Evolutionary conservation across 768 basidiomycete species (phyloP).

Genomic region (Xerocomus potaroensis): DNA sequence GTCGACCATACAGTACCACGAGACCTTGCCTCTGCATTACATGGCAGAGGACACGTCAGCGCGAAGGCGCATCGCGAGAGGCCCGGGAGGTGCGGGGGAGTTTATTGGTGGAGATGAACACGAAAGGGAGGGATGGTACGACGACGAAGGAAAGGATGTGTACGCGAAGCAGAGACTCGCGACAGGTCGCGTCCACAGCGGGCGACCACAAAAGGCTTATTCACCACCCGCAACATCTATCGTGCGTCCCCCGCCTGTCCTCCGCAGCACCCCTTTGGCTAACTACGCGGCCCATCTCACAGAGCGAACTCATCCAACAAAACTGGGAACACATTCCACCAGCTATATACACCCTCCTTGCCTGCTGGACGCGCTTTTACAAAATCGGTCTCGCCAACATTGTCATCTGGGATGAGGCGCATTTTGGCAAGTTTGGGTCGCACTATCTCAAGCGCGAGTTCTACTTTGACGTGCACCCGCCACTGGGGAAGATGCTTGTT

Average conservation of each 20-base stretch:
- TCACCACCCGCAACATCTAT: slow-evolving; percentile 65
- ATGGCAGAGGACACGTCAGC: slow-evolving; percentile 48
- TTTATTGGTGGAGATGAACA: slow-evolving; percentile 26
- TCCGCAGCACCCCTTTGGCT: slow-evolving; percentile 9
- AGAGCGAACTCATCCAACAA: slow-evolving; percentile 77
- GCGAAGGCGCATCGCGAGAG: slow-evolving; percentile 41
- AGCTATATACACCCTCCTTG: slow-evolving; percentile 84
- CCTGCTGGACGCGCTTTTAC: slow-evolving; percentile 94
- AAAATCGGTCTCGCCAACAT: slow-evolving; percentile 80
- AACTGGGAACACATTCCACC: slow-evolving; percentile 77
- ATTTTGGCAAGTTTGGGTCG: slow-evolving; percentile 98
- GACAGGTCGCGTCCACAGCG: slow-evolving; percentile 45
- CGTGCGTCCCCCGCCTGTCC: slow-evolving; percentile 34
- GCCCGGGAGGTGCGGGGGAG: slow-evolving; percentile 28
- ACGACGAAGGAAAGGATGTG: slow-evolving; percentile 66
- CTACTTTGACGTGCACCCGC: slow-evolving; percentile 99
- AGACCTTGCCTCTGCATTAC: slow-evolving; percentile 48
- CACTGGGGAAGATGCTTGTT: slow-evolving; percentile 98
- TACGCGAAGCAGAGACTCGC: slow-evolving; percentile 45
- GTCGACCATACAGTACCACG: slow-evolving; percentile 27
- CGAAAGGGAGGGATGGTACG: slow-evolving; percentile 35
- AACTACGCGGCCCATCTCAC: not conserved
- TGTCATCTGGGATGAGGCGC: slow-evolving; percentile 99
- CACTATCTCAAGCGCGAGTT: slow-evolving; percentile 99
- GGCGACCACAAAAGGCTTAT: slow-evolving; percentile 55